Conservation (phyloP, 257 asterid species). For the Solanum tarijense region DNA sequence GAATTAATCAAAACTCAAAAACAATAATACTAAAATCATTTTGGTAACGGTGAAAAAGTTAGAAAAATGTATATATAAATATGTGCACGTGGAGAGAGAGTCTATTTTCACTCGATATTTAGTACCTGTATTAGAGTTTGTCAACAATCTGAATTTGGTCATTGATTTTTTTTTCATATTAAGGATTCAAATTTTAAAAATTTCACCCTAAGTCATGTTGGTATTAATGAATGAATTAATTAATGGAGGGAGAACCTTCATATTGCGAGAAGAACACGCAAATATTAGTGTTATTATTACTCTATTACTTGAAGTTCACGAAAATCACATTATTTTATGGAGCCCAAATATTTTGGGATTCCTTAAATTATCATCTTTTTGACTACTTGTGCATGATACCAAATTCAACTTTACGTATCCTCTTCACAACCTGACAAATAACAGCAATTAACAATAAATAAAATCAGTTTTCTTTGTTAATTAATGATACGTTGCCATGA, state of each 20-base stretch:
- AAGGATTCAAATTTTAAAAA: too few relatives aligned
- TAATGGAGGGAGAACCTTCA: neutral
- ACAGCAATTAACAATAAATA: neutral
- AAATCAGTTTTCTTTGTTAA: neutral
- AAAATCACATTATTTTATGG: neutral
- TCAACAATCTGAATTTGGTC: too few relatives aligned
- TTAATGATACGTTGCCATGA: neutral
- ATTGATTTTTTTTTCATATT: too few relatives aligned
- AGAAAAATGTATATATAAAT: neutral
- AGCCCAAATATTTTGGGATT: neutral
- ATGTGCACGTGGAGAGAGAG: neutral
- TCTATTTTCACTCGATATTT: neutral
- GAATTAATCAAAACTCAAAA: neutral
- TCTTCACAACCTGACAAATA: neutral
- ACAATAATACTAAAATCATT: neutral
- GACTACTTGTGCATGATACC: neutral
- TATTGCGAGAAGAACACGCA: neutral
- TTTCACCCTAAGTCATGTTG: neutral
- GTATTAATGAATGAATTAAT: neutral
- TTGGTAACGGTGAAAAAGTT: neutral
- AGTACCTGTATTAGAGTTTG: too few relatives aligned
- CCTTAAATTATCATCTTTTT: neutral
- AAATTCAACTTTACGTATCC: neutral
- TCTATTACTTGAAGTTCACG: neutral
- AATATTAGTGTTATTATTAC: neutral